Evolutionary conservation across 306 rosid genomes (phyloP).

Genomic region (Fragaria nilgerrensis): DNA sequence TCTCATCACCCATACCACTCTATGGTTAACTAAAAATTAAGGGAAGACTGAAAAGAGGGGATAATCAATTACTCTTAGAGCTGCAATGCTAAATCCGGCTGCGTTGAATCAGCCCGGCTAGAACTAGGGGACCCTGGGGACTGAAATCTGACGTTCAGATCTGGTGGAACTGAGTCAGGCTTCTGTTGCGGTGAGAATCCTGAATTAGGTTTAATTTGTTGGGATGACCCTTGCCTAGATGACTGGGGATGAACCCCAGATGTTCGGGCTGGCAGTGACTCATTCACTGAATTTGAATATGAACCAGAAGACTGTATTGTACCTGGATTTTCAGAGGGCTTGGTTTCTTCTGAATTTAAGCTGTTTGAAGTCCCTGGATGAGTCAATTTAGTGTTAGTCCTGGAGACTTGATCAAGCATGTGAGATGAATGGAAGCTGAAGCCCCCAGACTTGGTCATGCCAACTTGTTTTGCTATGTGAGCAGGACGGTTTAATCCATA

Average conservation of each 20-base stretch:
- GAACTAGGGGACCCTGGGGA: constrained; percentile 64
- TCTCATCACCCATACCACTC: constrained; percentile 40
- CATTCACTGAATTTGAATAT: constrained; percentile 26
- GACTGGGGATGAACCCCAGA: constrained; percentile 28
- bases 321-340: constrained; percentile 28
- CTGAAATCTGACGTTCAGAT: constrained; percentile 55
- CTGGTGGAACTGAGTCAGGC: constrained; percentile 55
- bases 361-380: constrained; percentile 33
- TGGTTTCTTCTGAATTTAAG: constrained; percentile 27
- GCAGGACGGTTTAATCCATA: constrained; percentile 36
- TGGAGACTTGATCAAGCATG: constrained; percentile 28
- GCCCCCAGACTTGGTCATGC: constrained; percentile 35
- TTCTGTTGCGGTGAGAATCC: constrained; percentile 35
- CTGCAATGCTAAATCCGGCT: constrained; percentile 68
- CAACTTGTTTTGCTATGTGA: constrained; percentile 41
- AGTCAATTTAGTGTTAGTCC: constrained; percentile 31
- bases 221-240: constrained; percentile 35
- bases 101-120: constrained; percentile 51
- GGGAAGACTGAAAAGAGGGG: neutral
- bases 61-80: constrained; percentile 44
- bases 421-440: constrained; percentile 37
- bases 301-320: constrained; percentile 26
- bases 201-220: constrained; percentile 25
- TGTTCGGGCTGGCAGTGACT: constrained; percentile 11
- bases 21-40: constrained; percentile 44